Evolutionary conservation across 2,329 filamentous ascomycete genomes (phyloP).

Genomic region (Zasmidium angulare): DNA sequence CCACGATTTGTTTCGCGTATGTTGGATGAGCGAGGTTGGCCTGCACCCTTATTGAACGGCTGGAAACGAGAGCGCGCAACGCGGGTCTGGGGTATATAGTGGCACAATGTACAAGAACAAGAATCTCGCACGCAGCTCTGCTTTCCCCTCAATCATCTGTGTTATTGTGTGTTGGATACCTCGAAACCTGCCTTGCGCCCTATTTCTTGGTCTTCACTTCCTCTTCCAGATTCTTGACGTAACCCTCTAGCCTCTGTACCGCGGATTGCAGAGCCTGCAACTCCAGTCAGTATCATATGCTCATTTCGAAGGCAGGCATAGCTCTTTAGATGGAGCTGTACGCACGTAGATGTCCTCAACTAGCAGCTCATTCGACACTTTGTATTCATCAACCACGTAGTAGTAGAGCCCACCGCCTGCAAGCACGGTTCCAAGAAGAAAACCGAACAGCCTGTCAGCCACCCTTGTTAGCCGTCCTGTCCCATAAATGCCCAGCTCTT

Average conservation of each 20-base stretch:
- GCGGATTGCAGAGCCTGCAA: conserved; percentile 78
- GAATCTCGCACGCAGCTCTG: neutral
- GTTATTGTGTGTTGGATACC: neutral
- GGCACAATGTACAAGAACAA: conserved; percentile 28
- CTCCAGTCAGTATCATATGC: neutral
- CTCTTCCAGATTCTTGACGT: conserved; percentile 78
- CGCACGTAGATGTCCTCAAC: conserved; percentile 95
- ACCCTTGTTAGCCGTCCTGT: neutral
- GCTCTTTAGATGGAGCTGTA: conserved; percentile 29
- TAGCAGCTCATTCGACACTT: conserved; percentile 86
- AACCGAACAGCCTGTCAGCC: conserved; percentile 75
- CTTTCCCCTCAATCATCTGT: neutral
- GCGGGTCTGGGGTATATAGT: conserved; percentile 25
- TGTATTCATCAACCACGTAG: conserved; percentile 92
- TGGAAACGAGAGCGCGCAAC: conserved; percentile 2
- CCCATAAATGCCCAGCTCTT: neutral
- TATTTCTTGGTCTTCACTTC: conserved; percentile 69
- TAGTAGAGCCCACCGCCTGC: conserved; percentile 83
- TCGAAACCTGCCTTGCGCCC: conserved; percentile 1
- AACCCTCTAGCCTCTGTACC: conserved; percentile 80
- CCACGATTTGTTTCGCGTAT: neutral
- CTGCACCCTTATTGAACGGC: conserved; percentile 3
- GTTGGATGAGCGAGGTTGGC: conserved; percentile 5
- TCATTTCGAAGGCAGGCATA: neutral
- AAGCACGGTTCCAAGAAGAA: conserved; percentile 79